phyloP scores from a whole-genome alignment of 192 early-diverging fungal species.

The Coemansia sp. region DNA sequence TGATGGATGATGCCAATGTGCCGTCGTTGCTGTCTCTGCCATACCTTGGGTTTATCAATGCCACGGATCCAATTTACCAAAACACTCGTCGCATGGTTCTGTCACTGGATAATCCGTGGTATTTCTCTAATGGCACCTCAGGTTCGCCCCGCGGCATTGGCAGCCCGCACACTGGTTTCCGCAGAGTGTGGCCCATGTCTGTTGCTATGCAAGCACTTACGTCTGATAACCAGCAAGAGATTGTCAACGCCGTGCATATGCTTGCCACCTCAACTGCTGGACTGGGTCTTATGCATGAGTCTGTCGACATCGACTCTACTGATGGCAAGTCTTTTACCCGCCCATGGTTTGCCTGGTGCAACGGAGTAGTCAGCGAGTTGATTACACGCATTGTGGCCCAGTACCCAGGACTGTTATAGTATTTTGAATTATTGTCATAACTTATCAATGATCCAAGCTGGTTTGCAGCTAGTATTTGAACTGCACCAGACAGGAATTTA shows the following conservation, averaged over 20 bases:
- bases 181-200: slow-evolving; percentile 63
- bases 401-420: neutral
- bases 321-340: slow-evolving; percentile 35
- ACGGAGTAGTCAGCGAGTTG: slow-evolving; percentile 57
- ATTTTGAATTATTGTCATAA: neutral
- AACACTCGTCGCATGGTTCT: slow-evolving; percentile 58
- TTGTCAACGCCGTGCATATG: slow-evolving; percentile 34
- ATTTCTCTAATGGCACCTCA: slow-evolving; percentile 50
- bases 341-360: slow-evolving; percentile 65
- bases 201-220: slow-evolving; percentile 55
- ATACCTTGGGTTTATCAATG: slow-evolving; percentile 55
- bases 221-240: slow-evolving; percentile 36
- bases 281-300: slow-evolving; percentile 62
- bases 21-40: slow-evolving; percentile 61
- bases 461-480: too few relatives aligned
- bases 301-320: slow-evolving; percentile 48
- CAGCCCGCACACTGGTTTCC: slow-evolving; percentile 57
- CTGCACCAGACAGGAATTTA: too few relatives aligned
- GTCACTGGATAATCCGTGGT: slow-evolving; percentile 60
- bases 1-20: slow-evolving; percentile 71
- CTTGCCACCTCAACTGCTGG: slow-evolving; percentile 49
- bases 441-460: too few relatives aligned
- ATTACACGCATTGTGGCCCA: neutral
- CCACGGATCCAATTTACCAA: slow-evolving; percentile 50
- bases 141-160: slow-evolving; percentile 52